Evolutionary conservation across 83 land plant genomes (phyloP).

Genomic region (Picea engelmannii): DNA sequence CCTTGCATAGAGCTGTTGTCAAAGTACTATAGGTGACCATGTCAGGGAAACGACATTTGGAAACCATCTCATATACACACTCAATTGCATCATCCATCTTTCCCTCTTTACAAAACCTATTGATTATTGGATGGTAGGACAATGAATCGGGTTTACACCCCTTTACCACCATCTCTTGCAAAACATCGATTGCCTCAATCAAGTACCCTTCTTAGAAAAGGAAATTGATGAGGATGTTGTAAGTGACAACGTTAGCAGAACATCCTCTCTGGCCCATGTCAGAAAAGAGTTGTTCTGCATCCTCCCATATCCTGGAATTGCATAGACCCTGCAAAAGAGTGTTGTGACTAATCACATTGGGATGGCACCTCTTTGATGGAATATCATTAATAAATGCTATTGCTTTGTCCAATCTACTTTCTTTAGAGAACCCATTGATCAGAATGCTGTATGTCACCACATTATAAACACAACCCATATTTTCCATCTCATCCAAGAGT

Average conservation of each 20-base stretch:
- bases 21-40: conserved; percentile 9
- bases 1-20: conserved; percentile 14
- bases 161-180: conserved; percentile 5
- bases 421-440: conserved; percentile 54
- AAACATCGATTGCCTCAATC: neutral
- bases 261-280: conserved; percentile 56
- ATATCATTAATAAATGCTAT: conserved; percentile 38
- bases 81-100: conserved; percentile 56
- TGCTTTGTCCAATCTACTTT: conserved; percentile 54
- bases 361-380: conserved; percentile 47
- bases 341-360: conserved; percentile 48
- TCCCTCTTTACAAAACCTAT: conserved; percentile 57
- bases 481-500: conserved; percentile 55
- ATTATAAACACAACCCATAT: conserved; percentile 47
- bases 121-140: conserved; percentile 54
- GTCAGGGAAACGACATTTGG: conserved; percentile 29
- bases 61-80: conserved; percentile 48
- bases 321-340: conserved; percentile 51
- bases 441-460: conserved; percentile 56
- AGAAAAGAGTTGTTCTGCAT: conserved; percentile 43
- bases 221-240: conserved; percentile 13
- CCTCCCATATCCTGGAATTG: conserved; percentile 56
- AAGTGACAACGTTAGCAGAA: conserved; percentile 50
- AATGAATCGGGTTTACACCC: conserved; percentile 15
- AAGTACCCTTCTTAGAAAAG: conserved; percentile 2